These are phyloP conservation scores for Alternaria metachromatica DNA, from an alignment of 2,329 filamentous ascomycete species.

Conservation along the genomic window DNA sequence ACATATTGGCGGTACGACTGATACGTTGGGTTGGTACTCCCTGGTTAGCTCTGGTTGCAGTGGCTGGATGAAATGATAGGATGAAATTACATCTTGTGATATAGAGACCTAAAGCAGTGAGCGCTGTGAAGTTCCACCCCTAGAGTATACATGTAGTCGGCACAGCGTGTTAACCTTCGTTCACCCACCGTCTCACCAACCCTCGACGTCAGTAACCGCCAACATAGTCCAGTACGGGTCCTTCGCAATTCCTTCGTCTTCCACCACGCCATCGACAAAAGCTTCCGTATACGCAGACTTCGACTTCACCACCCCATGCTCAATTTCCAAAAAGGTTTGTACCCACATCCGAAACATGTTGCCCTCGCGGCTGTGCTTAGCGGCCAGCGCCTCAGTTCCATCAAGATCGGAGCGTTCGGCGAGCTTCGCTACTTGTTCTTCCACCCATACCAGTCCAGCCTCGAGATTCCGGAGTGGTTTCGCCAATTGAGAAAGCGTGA, in stretches of 20 bases:
- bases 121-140: not conserved
- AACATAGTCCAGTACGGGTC: not conserved
- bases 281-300: not conserved
- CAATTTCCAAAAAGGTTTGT: constrained; percentile 11
- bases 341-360: constrained; percentile 14
- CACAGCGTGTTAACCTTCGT: not conserved
- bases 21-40: not conserved
- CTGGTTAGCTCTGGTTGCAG: not conserved
- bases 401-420: not conserved
- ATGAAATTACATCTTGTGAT: not conserved
- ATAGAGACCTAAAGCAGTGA: not conserved
- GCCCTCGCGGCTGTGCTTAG: constrained; percentile 8
- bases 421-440: not conserved
- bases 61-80: not conserved
- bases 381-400: not conserved
- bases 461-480: not conserved
- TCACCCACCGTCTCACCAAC: not conserved
- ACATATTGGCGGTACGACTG: not conserved
- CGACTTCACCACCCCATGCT: not conserved
- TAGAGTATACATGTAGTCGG: not conserved
- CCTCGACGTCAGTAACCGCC: not conserved
- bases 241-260: not conserved
- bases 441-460: constrained; percentile 1
- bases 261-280: not conserved
- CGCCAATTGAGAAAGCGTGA: not conserved